phyloP scores from a whole-genome alignment of 108 stramenopile genomes.

The Pseudonitzschia pungens region DNA sequence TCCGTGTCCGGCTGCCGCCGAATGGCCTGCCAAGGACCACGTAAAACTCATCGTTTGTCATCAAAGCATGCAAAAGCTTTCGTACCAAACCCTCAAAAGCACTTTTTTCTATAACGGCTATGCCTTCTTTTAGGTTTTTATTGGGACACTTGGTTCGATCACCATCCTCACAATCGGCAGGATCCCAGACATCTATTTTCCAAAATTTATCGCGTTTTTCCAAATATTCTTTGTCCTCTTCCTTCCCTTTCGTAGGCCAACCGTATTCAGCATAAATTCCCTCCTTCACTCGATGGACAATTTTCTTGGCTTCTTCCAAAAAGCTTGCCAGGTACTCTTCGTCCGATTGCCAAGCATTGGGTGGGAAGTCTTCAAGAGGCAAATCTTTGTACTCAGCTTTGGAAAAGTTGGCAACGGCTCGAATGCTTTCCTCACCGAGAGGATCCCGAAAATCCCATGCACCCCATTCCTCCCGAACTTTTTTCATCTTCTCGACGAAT shows the following conservation, averaged over 20 bases:
- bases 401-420: slow-evolving; percentile 52
- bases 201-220: slow-evolving; percentile 39
- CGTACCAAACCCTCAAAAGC: slow-evolving; percentile 64
- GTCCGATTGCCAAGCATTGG: slow-evolving; percentile 79
- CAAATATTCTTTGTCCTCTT: slow-evolving; percentile 29
- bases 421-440: slow-evolving; percentile 46
- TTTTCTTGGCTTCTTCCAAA: slow-evolving; percentile 57
- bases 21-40: slow-evolving; percentile 46
- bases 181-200: slow-evolving; percentile 43
- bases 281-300: slow-evolving; percentile 64
- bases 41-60: slow-evolving; percentile 71
- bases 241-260: slow-evolving; percentile 42
- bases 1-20: slow-evolving; percentile 40
- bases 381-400: slow-evolving; percentile 56
- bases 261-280: slow-evolving; percentile 75
- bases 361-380: slow-evolving; percentile 60
- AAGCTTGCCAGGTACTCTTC: slow-evolving; percentile 76
- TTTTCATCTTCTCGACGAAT: slow-evolving; percentile 28
- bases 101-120: slow-evolving; percentile 30
- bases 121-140: neutral
- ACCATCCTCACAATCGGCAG: neutral
- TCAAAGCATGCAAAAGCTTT: slow-evolving; percentile 77
- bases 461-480: slow-evolving; percentile 29
- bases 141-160: neutral
- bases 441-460: slow-evolving; percentile 23